Evolutionary conservation across 2,329 filamentous ascomycete species (phyloP).

Genomic region (Periconia sp.): DNA sequence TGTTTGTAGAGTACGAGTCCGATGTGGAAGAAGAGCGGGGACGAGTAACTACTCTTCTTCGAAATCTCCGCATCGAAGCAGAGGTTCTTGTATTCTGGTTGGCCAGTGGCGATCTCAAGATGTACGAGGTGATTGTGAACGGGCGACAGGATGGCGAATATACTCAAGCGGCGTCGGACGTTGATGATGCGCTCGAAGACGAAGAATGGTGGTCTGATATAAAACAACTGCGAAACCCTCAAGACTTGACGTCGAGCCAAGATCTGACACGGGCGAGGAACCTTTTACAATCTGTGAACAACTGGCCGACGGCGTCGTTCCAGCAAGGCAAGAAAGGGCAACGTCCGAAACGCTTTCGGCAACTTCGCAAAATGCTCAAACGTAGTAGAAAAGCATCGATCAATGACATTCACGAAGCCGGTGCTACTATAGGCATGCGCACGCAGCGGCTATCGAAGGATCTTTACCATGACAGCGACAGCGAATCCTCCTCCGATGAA

Average conservation of each 20-base stretch:
- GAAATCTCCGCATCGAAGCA: conserved; percentile 80
- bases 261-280: conserved; percentile 49
- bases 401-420: conserved; percentile 53
- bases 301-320: conserved; percentile 57
- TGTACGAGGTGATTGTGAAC: conserved; percentile 77
- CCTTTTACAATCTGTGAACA: conserved; percentile 46
- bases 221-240: conserved; percentile 51
- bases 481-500: conserved; percentile 34
- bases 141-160: conserved; percentile 57
- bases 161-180: conserved; percentile 59
- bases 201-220: conserved; percentile 85
- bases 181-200: conserved; percentile 67
- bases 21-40: conserved; percentile 78
- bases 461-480: conserved; percentile 52
- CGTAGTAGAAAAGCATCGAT: conserved; percentile 56
- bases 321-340: conserved; percentile 44
- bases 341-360: conserved; percentile 54
- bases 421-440: conserved; percentile 71
- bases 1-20: conserved; percentile 86
- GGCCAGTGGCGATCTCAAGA: conserved; percentile 69
- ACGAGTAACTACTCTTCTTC: conserved; percentile 71
- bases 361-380: conserved; percentile 63
- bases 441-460: conserved; percentile 70
- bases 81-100: conserved; percentile 81
- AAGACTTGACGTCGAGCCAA: conserved; percentile 43